Evolutionary conservation across 306 rosid genomes (phyloP).

Genomic region (Castanopsis chinensis): DNA sequence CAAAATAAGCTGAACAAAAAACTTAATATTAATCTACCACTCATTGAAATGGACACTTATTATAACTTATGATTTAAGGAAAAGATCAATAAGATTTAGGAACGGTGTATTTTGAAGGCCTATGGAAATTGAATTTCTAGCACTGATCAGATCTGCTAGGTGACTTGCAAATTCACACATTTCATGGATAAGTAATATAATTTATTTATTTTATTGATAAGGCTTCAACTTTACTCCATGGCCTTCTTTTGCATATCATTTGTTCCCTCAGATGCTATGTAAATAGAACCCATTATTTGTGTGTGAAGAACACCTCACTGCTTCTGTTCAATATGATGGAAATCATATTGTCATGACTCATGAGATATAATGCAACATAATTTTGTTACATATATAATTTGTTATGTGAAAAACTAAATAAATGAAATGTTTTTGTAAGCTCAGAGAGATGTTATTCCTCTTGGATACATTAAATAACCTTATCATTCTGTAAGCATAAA

Average conservation of each 20-base stretch:
- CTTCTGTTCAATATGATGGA: not conserved
- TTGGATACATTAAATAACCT: not conserved
- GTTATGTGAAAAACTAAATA: not conserved
- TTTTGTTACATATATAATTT: not conserved
- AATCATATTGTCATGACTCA: not conserved
- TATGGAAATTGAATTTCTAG: not conserved
- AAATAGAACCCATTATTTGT: not conserved
- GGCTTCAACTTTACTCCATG: not conserved
- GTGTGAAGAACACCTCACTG: not conserved
- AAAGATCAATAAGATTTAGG: not conserved
- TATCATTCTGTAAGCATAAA: not conserved
- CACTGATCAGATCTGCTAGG: no score
- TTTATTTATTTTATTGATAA: no score
- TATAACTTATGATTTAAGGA: no score
- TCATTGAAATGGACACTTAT: no score
- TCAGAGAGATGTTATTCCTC: not conserved
- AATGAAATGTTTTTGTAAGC: not conserved
- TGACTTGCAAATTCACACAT: no score
- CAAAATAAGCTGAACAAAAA: no score
- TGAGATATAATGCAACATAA: not conserved
- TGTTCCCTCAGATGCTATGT: not conserved
- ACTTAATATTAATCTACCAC: no score
- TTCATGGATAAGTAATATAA: no score
- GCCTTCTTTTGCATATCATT: not conserved
- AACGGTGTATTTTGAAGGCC: not conserved